A percentile compares a stretch with the other conserved stretches of the same genome.
phyloP scores from a whole-genome alignment of 1,139 yeast genomes.

The Tardiomyces depauwii region DNA sequence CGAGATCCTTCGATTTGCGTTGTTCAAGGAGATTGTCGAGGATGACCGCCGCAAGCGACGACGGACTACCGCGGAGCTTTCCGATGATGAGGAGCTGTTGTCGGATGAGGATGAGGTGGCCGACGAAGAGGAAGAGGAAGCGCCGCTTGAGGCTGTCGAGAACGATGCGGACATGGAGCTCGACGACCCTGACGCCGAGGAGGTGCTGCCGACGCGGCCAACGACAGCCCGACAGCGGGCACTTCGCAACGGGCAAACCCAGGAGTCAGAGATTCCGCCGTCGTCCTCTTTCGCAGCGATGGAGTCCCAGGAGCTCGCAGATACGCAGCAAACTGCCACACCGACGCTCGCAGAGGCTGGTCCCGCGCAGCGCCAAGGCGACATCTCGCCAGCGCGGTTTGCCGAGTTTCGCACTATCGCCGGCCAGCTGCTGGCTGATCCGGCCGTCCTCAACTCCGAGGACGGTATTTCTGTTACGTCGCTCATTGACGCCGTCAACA shows the following conservation, averaged over 20 bases:
- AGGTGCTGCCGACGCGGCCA: slow-evolving; percentile 1
- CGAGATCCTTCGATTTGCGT: slow-evolving; percentile 69
- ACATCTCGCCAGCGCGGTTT: slow-evolving; percentile 23
- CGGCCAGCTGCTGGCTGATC: slow-evolving; percentile 24
- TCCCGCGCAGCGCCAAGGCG: slow-evolving; percentile 6
- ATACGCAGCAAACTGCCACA: background rate
- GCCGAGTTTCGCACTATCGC: slow-evolving; percentile 20
- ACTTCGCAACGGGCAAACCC: background rate
- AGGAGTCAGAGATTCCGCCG: background rate
- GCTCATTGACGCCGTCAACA: slow-evolving; percentile 18
- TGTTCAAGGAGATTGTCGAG: slow-evolving; percentile 57
- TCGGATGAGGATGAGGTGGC: slow-evolving; percentile 6
- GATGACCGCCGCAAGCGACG: slow-evolving; percentile 23
- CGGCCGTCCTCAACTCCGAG: slow-evolving; percentile 20
- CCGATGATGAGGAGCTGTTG: slow-evolving; percentile 2
- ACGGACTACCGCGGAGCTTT: slow-evolving; percentile 6
- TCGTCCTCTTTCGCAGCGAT: background rate
- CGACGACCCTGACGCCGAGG: slow-evolving; percentile 3
- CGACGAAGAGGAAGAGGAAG: slow-evolving; percentile 4
- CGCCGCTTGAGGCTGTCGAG: slow-evolving; percentile 11
- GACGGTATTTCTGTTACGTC: slow-evolving; percentile 11
- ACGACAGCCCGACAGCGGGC: background rate
- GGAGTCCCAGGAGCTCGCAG: background rate
- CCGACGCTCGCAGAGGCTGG: background rate
- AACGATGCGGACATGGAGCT: slow-evolving; percentile 5